Base-by-base conservation (phyloP, 495 filamentous ascomycete genomes). In the Poronia punctata region DNA sequence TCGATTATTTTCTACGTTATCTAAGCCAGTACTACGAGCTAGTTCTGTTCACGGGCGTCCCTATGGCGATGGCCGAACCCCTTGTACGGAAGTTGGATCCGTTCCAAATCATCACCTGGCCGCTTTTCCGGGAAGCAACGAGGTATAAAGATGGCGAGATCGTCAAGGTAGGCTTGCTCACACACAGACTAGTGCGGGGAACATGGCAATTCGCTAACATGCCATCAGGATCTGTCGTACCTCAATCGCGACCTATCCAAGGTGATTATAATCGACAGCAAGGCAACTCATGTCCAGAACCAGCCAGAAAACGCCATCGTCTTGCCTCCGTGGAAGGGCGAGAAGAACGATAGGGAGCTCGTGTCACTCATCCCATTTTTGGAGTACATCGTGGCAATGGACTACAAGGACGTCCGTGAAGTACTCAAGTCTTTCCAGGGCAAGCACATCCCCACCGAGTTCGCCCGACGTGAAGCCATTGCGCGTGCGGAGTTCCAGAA, bases 1-100 rank as follows among this genome's bases (percentile, higher is more conserved):
- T 95, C 31, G 92, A 98, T 66, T 98, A 98, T 70, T 97, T 98
- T 69, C 62, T 98, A 38, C 86, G 84, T 54, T 98, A 98, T 58
- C 72, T 98, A 26, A 88, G 82, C 63, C 87, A 95, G 59, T 96
- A 97, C 71, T 98, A 95, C 62, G 92, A 98, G 60, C 72, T 98
- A 16, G 93, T 96, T 25, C 75, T 98, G 31, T 98, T 95, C 69
- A 96, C 93, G 19, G 86, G 73, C 40, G 79, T 88, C 11, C 84
- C 88, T 4, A 83, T 77, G 49, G 78, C 78, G 56, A 82, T 82
- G 46, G 92, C 79, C 7, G 89, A 94, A 41, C 86, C 87, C 11
- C 72, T 98, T 16, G 80, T 95, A 48, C 77, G 84, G 34, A 98
- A 98, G 64, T 72, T 98, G 26, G 92, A 97, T 58, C 92, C 89